Percentiles rank a stretch among this genome's conserved stretches.
Evolutionary conservation across 2,329 filamentous ascomycete species (phyloP).

Genomic region (Arthroderma uncinatum): DNA sequence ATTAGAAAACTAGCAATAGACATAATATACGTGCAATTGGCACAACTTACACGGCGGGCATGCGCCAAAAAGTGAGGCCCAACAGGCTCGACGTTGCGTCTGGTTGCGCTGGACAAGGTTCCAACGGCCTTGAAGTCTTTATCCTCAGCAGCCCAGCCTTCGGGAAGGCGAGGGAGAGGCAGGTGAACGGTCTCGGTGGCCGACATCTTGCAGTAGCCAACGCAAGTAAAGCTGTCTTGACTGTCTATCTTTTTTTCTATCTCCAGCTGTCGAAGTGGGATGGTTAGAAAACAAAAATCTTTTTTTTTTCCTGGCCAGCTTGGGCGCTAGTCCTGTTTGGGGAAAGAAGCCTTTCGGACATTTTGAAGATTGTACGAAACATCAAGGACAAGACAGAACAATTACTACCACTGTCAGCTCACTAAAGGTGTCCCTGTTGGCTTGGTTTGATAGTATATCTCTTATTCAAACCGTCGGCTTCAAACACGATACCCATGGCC

Average conservation of each 20-base stretch:
- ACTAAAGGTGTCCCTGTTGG: background rate
- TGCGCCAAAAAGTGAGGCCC: constrained; percentile 97
- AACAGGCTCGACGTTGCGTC: constrained; percentile 88
- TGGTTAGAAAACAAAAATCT: background rate
- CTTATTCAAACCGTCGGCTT: background rate
- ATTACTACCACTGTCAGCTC: too few species aligned
- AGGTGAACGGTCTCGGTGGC: constrained; percentile 40
- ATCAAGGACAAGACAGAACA: background rate
- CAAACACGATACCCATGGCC: background rate
- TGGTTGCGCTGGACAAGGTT: constrained; percentile 61
- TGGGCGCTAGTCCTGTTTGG: constrained; percentile 1
- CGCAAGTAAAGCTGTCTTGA: background rate
- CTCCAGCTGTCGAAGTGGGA: background rate
- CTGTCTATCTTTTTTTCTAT: background rate
- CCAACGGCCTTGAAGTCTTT: constrained; percentile 86
- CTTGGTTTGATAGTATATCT: too few species aligned
- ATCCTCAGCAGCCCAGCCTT: constrained; percentile 62
- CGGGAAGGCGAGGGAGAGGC: constrained; percentile 59
- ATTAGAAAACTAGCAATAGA: background rate
- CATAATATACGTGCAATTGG: background rate
- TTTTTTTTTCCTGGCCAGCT: background rate
- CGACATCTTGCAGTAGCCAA: constrained; percentile 22
- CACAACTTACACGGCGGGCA: constrained; percentile 63
- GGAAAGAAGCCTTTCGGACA: background rate
- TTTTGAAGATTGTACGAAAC: background rate